Percentiles rank a stretch among this genome's conserved stretches.
Conservation (phyloP, 2,329 filamentous ascomycete genomes). For the Cytospora chrysosperma region DNA sequence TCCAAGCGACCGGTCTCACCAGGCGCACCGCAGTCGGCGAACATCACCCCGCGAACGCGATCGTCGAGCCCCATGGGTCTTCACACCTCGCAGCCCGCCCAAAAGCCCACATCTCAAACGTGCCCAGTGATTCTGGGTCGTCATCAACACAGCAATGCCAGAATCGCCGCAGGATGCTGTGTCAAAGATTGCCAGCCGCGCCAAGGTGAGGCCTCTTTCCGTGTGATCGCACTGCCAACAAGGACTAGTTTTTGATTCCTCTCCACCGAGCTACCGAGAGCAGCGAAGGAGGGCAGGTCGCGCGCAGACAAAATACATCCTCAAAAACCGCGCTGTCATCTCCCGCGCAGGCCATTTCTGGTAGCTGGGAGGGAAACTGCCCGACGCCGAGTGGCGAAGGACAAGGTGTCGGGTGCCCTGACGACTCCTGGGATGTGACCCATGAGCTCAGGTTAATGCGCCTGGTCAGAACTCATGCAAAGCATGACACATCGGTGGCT, state of each 20-base stretch:
- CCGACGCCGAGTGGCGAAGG: conserved; percentile 31
- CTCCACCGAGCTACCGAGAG: conserved; percentile 47
- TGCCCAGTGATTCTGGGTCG: conserved; percentile 25
- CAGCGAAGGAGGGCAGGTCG: conserved; percentile 59
- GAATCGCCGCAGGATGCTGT: conserved; percentile 33
- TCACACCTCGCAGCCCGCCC: conserved; percentile 15
- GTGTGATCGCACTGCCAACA: conserved; percentile 80
- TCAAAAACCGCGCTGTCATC: conserved; percentile 81
- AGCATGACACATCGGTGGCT: conserved; percentile 46
- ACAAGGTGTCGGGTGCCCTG: conserved; percentile 50
- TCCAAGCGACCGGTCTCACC: conserved; percentile 12
- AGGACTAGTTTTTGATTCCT: conserved; percentile 95
- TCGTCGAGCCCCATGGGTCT: conserved; percentile 1
- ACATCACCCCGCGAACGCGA: neutral
- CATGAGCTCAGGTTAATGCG: conserved; percentile 54
- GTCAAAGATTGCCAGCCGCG: conserved; percentile 26
- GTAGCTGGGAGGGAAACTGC: conserved; percentile 43
- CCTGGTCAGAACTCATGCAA: conserved; percentile 51
- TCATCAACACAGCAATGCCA: conserved; percentile 29
- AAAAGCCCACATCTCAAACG: conserved; percentile 9
- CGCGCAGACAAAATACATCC: conserved; percentile 92
- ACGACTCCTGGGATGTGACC: conserved; percentile 41
- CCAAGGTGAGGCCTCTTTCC: conserved; percentile 59
- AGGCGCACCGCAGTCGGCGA: conserved; percentile 1
- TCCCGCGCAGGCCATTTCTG: conserved; percentile 42